phyloP scores from a whole-genome alignment of 768 basidiomycete genomes.

The Boletus edulis region DNA sequence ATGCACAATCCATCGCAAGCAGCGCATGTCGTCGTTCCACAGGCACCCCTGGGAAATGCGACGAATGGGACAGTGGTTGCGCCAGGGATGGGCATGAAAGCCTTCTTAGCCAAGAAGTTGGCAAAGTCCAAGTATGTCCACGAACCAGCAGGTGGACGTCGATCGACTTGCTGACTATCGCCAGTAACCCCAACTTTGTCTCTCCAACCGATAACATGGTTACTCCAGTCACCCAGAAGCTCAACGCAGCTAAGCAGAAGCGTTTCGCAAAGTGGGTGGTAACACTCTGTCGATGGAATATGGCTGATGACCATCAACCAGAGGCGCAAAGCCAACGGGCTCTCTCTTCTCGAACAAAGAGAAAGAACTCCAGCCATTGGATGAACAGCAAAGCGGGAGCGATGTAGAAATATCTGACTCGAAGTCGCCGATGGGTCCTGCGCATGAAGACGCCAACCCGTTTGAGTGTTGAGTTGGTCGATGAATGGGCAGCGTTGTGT shows the following conservation, averaged over 20 bases:
- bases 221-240: slow-evolving; percentile 91
- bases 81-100: slow-evolving; percentile 83
- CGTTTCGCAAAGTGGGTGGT: slow-evolving; percentile 81
- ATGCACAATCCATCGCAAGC: slow-evolving; percentile 84
- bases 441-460: slow-evolving; percentile 68
- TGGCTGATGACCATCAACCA: slow-evolving; percentile 23
- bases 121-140: slow-evolving; percentile 77
- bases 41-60: slow-evolving; percentile 74
- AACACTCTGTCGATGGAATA: slow-evolving; percentile 1
- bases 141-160: background rate
- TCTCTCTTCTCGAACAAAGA: slow-evolving; percentile 50
- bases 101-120: slow-evolving; percentile 90
- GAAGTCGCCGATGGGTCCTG: slow-evolving; percentile 26
- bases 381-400: slow-evolving; percentile 34
- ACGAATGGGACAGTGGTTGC: slow-evolving; percentile 51
- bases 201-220: slow-evolving; percentile 96
- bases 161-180: slow-evolving; percentile 5
- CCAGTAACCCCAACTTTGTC: slow-evolving; percentile 81
- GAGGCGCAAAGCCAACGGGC: slow-evolving; percentile 58
- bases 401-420: slow-evolving; percentile 39
- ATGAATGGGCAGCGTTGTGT: slow-evolving; percentile 17
- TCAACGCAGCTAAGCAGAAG: slow-evolving; percentile 88
- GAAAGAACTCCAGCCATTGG: slow-evolving; percentile 30
- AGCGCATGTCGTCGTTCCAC: slow-evolving; percentile 73
- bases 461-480: slow-evolving; percentile 40